Evolutionary conservation across 345 rosid genomes (phyloP).

Genomic region (Arabidopsis suecica): DNA sequence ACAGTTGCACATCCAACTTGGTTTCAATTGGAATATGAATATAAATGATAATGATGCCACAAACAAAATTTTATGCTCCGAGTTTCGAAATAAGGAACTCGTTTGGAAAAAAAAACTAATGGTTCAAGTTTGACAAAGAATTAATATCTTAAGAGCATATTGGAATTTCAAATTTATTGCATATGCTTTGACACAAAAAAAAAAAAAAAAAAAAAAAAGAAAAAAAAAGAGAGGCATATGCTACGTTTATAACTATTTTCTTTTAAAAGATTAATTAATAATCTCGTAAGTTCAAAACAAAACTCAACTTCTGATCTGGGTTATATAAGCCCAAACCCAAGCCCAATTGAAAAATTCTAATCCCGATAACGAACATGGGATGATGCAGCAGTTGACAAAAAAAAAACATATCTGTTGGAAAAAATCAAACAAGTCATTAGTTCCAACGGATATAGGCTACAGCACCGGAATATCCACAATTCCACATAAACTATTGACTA

Average conservation of each 20-base stretch:
- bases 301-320: not conserved
- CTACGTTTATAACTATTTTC: not conserved
- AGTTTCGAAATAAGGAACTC: conserved; percentile 36
- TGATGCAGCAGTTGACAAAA: not conserved
- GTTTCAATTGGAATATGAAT: conserved; percentile 36
- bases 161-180: conserved; percentile 14
- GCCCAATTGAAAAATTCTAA: too few relatives aligned
- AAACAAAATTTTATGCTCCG: conserved; percentile 8
- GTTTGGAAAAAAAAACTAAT: conserved; percentile 26
- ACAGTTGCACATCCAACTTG: conserved; percentile 39
- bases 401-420: not conserved
- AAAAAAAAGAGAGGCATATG: conserved; percentile 17
- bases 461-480: conserved; percentile 36
- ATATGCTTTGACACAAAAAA: conserved; percentile 13
- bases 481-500: conserved; percentile 24
- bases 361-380: not conserved
- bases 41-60: conserved; percentile 27
- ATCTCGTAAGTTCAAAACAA: not conserved
- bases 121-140: conserved; percentile 35
- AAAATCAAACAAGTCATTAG: conserved; percentile 6
- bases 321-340: conserved; percentile 13
- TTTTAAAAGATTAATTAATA: not conserved
- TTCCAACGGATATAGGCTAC: conserved; percentile 30
- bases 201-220: too few relatives aligned
- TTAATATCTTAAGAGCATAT: conserved; percentile 19